Evolutionary conservation across 106 monocot species (phyloP), one percentile per base, ranked within the genome.

Genomic region (Dendrobium huoshanense): DNA sequence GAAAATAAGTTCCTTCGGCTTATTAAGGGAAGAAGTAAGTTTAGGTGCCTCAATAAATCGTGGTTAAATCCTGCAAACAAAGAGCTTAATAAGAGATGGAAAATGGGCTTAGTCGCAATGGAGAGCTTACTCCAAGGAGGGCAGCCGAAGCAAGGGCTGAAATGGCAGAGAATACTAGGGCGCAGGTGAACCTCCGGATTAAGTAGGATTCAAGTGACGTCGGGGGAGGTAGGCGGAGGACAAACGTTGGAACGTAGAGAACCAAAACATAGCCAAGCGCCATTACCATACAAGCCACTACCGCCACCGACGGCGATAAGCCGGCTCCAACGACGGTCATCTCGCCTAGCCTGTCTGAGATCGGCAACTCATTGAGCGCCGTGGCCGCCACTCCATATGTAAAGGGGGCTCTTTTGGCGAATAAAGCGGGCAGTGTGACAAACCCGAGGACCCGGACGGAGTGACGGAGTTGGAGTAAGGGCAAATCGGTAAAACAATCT

Each of bases 161-260:
- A 55, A 81, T 79, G 55, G 70, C 51, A n/a, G 99, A 87, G 82
- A 93, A 93, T 61, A 91, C 78, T 79, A 77, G 55, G 44, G 93
- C 93, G 84, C 95, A 99, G 72, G 72, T 81, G 88, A 99, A 99
- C n/a, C 95, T 80, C 5, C 99, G 91, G 77, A 91, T 75, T 73
- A 99, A 67, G 91, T 87, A 95, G 80, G 43, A 79, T 10, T 86
- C 68, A 56, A 91, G 78, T 15, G 93, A 93, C 25, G 70, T 72
- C 9, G 95, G 90, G 10, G 91, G 85, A n/a, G 90, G 90, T 22
- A 98, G 86, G 73, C 95, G 95, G 70, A 99, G 88, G 72, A 99
- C 18, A 18, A 87, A 44, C 22, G 91, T 87, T 11, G 98, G 98
- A 49, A 89, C 75, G 87, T 99, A 99, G 65, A 99, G 95, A 72